These are phyloP conservation scores for Lachnellula cervina DNA, from an alignment of 2,329 filamentous ascomycete species.

Conservation along the genomic window DNA sequence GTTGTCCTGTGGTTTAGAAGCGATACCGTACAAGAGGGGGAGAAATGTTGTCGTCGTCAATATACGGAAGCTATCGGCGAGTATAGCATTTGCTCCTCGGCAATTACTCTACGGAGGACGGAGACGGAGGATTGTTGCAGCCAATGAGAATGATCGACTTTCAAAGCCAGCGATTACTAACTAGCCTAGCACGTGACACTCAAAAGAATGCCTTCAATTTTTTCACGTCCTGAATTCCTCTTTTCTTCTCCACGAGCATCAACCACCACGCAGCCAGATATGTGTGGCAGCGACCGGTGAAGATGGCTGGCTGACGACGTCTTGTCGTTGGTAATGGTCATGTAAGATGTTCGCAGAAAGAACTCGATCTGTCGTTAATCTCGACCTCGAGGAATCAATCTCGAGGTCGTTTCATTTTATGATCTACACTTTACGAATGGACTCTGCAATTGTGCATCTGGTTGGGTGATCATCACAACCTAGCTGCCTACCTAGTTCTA, in stretches of 20 bases:
- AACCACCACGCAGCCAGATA: constrained; percentile 30
- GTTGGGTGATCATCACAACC: too few species aligned
- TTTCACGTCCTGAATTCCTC: constrained; percentile 7
- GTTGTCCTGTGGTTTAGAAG: not conserved
- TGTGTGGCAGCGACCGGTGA: constrained; percentile 27
- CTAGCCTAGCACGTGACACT: constrained; percentile 12
- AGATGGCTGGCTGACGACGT: constrained; percentile 24
- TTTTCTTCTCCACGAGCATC: constrained; percentile 29
- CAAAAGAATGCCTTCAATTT: constrained; percentile 12
- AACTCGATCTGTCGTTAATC: constrained; percentile 37
- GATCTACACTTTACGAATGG: constrained; percentile 28
- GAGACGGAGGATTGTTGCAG: not conserved
- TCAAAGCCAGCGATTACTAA: constrained; percentile 5
- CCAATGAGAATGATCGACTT: constrained; percentile 17
- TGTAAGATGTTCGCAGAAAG: constrained; percentile 31
- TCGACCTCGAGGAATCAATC: constrained; percentile 33
- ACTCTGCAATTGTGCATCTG: too few species aligned
- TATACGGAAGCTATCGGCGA: constrained; percentile 18
- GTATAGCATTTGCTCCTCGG: constrained; percentile 10
- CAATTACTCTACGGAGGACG: constrained; percentile 5
- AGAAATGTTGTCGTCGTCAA: constrained; percentile 23
- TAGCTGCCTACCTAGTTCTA: too few species aligned
- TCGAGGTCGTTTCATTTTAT: constrained; percentile 38
- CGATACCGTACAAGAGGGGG: not conserved
- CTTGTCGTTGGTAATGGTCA: constrained; percentile 27